phyloP scores from a whole-genome alignment of 495 filamentous ascomycete species.

The Penicillium ochrochloron region DNA sequence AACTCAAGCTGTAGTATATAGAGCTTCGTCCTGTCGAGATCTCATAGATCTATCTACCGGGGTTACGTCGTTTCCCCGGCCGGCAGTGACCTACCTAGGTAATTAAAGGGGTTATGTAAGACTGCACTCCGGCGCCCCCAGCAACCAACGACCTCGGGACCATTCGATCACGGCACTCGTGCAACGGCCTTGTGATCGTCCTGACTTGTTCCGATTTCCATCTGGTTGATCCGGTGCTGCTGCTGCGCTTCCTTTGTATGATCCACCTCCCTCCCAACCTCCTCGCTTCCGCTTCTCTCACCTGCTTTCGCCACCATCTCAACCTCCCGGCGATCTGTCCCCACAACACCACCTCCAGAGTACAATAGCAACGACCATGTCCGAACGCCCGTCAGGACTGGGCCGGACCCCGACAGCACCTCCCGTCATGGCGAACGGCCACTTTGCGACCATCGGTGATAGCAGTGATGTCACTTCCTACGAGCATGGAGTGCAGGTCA shows the following conservation, averaged over 20 bases:
- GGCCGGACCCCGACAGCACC: slow-evolving; percentile 55
- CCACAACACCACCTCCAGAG: slow-evolving; percentile 27
- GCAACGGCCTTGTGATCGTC: slow-evolving; percentile 31
- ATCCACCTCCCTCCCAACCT: slow-evolving; percentile 24
- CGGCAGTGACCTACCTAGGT: too few species aligned
- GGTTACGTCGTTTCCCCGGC: background rate
- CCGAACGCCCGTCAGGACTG: slow-evolving; percentile 38
- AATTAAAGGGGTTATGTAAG: slow-evolving; percentile 31
- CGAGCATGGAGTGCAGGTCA: slow-evolving; percentile 93
- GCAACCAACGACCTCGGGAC: slow-evolving; percentile 29
- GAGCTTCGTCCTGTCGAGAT: background rate
- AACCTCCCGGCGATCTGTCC: slow-evolving; percentile 27
- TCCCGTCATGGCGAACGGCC: slow-evolving; percentile 75
- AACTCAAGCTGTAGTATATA: too few species aligned
- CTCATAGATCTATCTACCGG: background rate
- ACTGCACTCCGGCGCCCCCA: slow-evolving; percentile 20
- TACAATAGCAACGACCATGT: slow-evolving; percentile 27
- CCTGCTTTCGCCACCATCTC: slow-evolving; percentile 29
- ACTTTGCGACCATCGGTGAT: slow-evolving; percentile 80
- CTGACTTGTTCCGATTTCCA: slow-evolving; percentile 5
- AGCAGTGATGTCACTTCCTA: slow-evolving; percentile 67
- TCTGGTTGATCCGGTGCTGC: slow-evolving; percentile 8
- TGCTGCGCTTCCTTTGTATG: slow-evolving; percentile 21
- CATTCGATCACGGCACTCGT: slow-evolving; percentile 21
- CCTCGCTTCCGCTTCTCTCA: slow-evolving; percentile 24